Evolutionary conservation across 2,329 filamentous ascomycete genomes (phyloP), one percentile per base, ranked within the genome.

Genomic region (Talaromyces funiculosus): DNA sequence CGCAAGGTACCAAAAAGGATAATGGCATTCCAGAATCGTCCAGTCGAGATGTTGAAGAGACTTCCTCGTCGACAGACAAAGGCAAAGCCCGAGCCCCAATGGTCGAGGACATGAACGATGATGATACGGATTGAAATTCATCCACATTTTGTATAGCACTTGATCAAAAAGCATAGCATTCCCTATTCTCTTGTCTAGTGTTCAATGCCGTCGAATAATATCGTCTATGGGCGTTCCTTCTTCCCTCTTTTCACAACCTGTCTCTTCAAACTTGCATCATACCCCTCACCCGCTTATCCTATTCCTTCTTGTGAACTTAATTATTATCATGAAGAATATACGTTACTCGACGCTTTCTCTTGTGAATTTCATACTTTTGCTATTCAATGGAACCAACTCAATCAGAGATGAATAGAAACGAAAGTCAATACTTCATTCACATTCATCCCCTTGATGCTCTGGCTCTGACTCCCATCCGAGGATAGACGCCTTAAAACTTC

Each of bases 21-120:
- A 64, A 64, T 16, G 53, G 66, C 1, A 66, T 70, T 9, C 61
- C 64, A 53, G n/a, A 37, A 0, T 60, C 65, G 8, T 47, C 62
- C 4, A 53, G 59, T 9, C 38, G 61, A 56, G 12, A 37, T 7
- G 16, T 40, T 5, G 42, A 38, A 5, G 12, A 40, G 18, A 26
- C 49, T 3, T 37, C 61, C 3, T 60, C 57, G 31, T 69, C 70
- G 29, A 45, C 64, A 18, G 67, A 67, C 29, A 74, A 74, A 51
- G 73, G 73, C 31, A 75, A 75, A 64, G 61, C 65, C 10, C 68
- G 72, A 24, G 66, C 68, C 37, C 67, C 68, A 24, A 73, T 72
- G 1, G 72, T 75, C n/a, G 73, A 75, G 65, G 73, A 75, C 51
- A 65, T 63, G 14, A 64, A 37, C 8, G 72, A 72, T 33, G 71